phyloP scores from a whole-genome alignment of 2,329 filamentous ascomycete genomes.

The Xylariaceae sp. region DNA sequence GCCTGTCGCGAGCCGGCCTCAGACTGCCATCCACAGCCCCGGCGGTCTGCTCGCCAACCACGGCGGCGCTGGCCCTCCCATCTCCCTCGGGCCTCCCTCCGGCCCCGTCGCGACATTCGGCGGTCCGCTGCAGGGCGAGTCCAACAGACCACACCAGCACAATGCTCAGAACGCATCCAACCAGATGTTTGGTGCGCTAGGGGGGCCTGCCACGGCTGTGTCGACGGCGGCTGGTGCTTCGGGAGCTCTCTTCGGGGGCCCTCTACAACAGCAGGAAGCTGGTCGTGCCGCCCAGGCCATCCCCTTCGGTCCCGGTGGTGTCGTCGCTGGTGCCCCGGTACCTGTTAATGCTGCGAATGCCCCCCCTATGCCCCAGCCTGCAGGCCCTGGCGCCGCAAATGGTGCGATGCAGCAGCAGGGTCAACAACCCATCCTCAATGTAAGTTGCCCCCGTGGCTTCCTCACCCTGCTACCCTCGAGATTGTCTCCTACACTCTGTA shows the following conservation, averaged over 20 bases:
- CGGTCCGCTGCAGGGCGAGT: conserved; percentile 51
- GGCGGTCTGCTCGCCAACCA: conserved; percentile 80
- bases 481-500: neutral
- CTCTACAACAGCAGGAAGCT: conserved; percentile 57
- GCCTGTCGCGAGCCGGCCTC: conserved; percentile 77
- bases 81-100: conserved; percentile 49
- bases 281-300: conserved; percentile 56
- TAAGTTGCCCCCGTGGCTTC: conserved; percentile 41
- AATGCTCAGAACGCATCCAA: conserved; percentile 44
- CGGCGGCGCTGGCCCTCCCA: conserved; percentile 53
- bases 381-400: conserved; percentile 39
- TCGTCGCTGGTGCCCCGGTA: conserved; percentile 50
- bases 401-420: conserved; percentile 48
- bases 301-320: conserved; percentile 51
- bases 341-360: conserved; percentile 32
- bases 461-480: too few relatives aligned
- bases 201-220: conserved; percentile 22
- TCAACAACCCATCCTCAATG: conserved; percentile 79
- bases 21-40: conserved; percentile 84
- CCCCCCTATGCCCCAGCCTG: conserved; percentile 25
- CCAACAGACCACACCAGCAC: conserved; percentile 49
- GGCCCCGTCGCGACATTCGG: conserved; percentile 49
- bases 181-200: conserved; percentile 48
- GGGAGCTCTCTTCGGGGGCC: conserved; percentile 65
- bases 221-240: conserved; percentile 46